Base-by-base conservation (phyloP, 352 stramenopile genomes). In the Globisporangium cylindrosporum region DNA sequence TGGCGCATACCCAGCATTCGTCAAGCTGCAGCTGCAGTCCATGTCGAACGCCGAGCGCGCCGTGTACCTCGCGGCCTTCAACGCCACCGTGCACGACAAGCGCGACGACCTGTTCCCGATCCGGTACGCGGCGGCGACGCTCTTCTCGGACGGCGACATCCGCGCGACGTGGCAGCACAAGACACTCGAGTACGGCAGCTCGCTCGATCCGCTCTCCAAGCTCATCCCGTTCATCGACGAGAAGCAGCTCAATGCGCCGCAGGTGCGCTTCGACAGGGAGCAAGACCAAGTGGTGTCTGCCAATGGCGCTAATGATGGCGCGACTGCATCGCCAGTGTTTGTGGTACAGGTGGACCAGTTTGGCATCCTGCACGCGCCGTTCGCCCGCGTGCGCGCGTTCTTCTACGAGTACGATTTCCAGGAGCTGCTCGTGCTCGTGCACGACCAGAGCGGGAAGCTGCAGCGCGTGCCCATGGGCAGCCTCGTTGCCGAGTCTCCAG, bases 271-370 rank as follows among this genome's bases (percentile, higher is more conserved):
- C 9, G 32, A 59, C 29, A 10, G 38, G 1, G 4, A 51, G 3
- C 22, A 32, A 9, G 53, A 32, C 49, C 24, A 63, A 3, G 18
- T 63, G 24, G 24, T 32, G 20, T 29, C 34, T 20, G 24, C 66
- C 64, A 46, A 66, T 41, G 65, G 64, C 2, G 34, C 36, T 25
- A 57, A 72, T 1, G n/a, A 24, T 14, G 9, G 24, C 9, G 32
- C 7, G 0, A 38, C 7, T 0, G 66, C 63, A 0, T 57, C 63
- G 12, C 78, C 87, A 4, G 54, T 86, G 46, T 73, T 91, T 27
- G 68, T 96, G 34, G 71, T 93, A 15, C 87, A 95, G 57, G 88
- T 89, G 57, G 92, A 98, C 79, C 89, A 97, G 69, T 96, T 94
- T 68, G 92, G 90, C 27, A 87, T 98, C 32, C 73, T 89, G 5